Percentiles rank a stretch among this genome's conserved stretches.
Evolutionary conservation across 2,329 filamentous ascomycete species (phyloP).

Genomic region (Apiospora aurea): DNA sequence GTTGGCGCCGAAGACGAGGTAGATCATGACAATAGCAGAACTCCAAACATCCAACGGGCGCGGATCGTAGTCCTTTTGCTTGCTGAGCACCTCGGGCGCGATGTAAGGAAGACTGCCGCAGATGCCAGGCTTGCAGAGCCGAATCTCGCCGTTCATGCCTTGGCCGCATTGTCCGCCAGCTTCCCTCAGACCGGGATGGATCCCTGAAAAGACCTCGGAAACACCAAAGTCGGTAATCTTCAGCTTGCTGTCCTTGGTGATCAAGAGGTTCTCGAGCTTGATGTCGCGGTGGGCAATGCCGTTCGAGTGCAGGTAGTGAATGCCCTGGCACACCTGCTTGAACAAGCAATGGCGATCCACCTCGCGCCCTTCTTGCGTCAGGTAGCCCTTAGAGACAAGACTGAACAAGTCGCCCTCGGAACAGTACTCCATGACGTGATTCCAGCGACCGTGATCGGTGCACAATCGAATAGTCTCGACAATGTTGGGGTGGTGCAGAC

Average conservation of each 20-base stretch:
- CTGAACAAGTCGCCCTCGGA: conserved; percentile 80
- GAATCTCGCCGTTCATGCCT: conserved; percentile 70
- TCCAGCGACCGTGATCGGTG: conserved; percentile 77
- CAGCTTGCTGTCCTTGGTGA: conserved; percentile 79
- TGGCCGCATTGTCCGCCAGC: conserved; percentile 76
- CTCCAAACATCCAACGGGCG: conserved; percentile 87
- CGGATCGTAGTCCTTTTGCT: conserved; percentile 72
- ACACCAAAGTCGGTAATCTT: conserved; percentile 95
- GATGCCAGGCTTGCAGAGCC: conserved; percentile 78
- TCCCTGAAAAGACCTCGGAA: conserved; percentile 83
- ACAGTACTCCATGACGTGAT: conserved; percentile 94
- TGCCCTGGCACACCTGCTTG: conserved; percentile 85
- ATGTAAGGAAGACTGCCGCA: conserved; percentile 89
- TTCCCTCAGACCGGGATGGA: conserved; percentile 78
- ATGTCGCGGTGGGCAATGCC: conserved; percentile 92
- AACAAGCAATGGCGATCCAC: conserved; percentile 83
- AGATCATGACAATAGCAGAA: conserved; percentile 82
- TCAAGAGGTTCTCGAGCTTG: conserved; percentile 86
- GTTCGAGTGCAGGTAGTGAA: conserved; percentile 81
- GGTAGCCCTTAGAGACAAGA: conserved; percentile 74
- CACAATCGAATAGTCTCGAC: conserved; percentile 82
- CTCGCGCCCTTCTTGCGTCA: conserved; percentile 68
- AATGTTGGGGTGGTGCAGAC: conserved; percentile 85
- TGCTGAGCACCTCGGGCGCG: conserved; percentile 81
- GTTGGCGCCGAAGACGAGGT: conserved; percentile 74